A percentile compares a stretch with the other conserved stretches of the same genome.
These are phyloP conservation scores for Hypoxylon sp. DNA, from an alignment of 2,329 filamentous ascomycete species.

Conservation along the genomic window DNA sequence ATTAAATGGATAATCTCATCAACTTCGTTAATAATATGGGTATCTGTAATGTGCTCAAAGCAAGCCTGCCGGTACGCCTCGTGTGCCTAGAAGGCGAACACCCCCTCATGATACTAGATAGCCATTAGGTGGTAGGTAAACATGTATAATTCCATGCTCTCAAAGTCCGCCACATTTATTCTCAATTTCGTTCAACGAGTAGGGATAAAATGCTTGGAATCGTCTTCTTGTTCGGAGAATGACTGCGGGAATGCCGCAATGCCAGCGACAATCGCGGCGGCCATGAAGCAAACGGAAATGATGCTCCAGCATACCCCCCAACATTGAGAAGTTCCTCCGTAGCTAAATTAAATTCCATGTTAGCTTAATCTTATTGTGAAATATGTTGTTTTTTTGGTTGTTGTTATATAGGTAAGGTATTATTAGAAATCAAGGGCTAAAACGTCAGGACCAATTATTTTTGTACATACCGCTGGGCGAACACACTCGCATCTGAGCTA, in stretches of 20 bases:
- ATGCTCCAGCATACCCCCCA: slow-evolving; percentile 86
- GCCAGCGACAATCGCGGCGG: slow-evolving; percentile 79
- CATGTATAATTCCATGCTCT: neutral
- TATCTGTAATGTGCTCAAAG: slow-evolving; percentile 32
- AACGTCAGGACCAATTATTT: no score
- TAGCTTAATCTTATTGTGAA: no score
- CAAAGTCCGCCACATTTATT: neutral
- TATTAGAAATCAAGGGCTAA: no score
- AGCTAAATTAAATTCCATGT: slow-evolving; percentile 57
- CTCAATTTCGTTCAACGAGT: slow-evolving; percentile 29
- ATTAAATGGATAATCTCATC: neutral
- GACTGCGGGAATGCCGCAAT: slow-evolving; percentile 82
- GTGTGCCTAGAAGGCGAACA: slow-evolving; percentile 2
- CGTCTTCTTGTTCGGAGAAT: slow-evolving; percentile 61
- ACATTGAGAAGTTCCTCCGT: slow-evolving; percentile 84
- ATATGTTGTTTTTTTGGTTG: no score
- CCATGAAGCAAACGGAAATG: slow-evolving; percentile 80
- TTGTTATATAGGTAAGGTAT: no score
- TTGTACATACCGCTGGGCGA: slow-evolving; percentile 68
- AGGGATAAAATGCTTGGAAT: slow-evolving; percentile 45
- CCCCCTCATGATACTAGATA: neutral
- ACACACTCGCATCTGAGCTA: slow-evolving; percentile 83
- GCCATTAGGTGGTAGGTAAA: slow-evolving; percentile 2
- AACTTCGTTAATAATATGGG: slow-evolving; percentile 13
- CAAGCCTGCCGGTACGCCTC: slow-evolving; percentile 23